Conservation (phyloP, 805 yeast genomes). For the Yarrowia phangngaensis region DNA sequence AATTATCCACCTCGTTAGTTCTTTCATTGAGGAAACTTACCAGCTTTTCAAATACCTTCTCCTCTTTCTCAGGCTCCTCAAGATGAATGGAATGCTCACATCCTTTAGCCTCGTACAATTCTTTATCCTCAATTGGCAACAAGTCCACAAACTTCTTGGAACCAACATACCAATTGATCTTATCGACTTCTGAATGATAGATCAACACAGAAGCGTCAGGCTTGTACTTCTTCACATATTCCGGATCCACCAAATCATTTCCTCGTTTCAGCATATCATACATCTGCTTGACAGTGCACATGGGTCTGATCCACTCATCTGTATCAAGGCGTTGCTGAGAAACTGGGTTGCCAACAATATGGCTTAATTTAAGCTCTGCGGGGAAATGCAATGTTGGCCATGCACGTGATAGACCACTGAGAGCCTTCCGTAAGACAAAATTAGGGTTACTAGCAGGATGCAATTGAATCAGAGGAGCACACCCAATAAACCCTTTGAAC, state of each 20-base stretch:
- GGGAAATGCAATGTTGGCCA: constrained; percentile 35
- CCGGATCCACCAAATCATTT: constrained; percentile 35
- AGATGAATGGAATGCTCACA: constrained; percentile 24
- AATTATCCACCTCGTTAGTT: too few species aligned
- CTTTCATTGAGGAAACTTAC: constrained; percentile 3
- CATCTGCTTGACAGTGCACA: constrained; percentile 37
- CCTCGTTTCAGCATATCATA: constrained; percentile 41
- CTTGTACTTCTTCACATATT: constrained; percentile 29
- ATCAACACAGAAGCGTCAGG: constrained; percentile 10
- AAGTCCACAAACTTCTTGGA: constrained; percentile 7
- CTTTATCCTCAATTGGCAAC: constrained; percentile 19
- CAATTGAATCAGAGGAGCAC: constrained; percentile 38
- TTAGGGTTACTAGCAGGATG: constrained; percentile 33
- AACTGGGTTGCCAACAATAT: constrained; percentile 36
- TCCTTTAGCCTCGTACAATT: constrained; percentile 5
- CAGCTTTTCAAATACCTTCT: not conserved
- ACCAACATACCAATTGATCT: constrained; percentile 25
- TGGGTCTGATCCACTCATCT: constrained; percentile 36
- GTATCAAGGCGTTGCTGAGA: constrained; percentile 30
- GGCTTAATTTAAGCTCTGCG: constrained; percentile 33
- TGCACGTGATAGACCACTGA: constrained; percentile 35
- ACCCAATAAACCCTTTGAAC: constrained; percentile 39
- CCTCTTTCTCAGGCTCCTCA: constrained; percentile 17
- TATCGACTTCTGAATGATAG: constrained; percentile 18
- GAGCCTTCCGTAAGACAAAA: constrained; percentile 31